These are phyloP conservation scores for Geosmithia putterillii DNA, from an alignment of 2,329 filamentous ascomycete genomes.

Conservation along the genomic window DNA sequence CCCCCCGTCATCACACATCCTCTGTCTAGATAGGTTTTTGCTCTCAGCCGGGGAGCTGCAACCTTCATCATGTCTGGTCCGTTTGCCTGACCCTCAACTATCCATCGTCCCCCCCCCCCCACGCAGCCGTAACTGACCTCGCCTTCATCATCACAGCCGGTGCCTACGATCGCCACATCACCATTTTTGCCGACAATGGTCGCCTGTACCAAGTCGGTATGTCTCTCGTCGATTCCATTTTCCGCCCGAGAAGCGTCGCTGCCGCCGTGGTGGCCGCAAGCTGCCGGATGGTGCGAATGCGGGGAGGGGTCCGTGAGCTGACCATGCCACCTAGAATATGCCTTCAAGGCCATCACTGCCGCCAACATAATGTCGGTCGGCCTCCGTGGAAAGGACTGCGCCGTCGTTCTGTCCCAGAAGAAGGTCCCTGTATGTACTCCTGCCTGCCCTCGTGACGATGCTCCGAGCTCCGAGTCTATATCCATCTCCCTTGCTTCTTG, in stretches of 20 bases:
- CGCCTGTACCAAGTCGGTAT: slow-evolving; percentile 98
- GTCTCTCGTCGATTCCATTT: slow-evolving; percentile 22
- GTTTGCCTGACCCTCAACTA: slow-evolving; percentile 9
- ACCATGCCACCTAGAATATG: slow-evolving; percentile 65
- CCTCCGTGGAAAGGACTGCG: slow-evolving; percentile 90
- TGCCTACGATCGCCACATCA: slow-evolving; percentile 90
- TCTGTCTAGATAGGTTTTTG: neutral
- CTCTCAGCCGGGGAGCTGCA: neutral
- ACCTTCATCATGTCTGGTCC: slow-evolving; percentile 34
- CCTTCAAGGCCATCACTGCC: slow-evolving; percentile 98
- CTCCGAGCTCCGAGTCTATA: too few species aligned
- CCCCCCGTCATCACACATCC: neutral
- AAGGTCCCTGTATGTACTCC: slow-evolving; percentile 77
- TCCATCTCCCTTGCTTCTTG: neutral
- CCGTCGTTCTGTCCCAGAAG: slow-evolving; percentile 96
- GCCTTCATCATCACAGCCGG: slow-evolving; percentile 4
- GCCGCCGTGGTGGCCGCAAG: neutral
- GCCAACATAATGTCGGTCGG: slow-evolving; percentile 98
- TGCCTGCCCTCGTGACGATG: neutral
- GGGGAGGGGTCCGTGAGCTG: slow-evolving; percentile 5
- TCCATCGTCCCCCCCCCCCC: neutral
- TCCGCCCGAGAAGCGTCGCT: slow-evolving; percentile 1
- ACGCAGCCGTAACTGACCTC: neutral
- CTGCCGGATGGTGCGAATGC: neutral
- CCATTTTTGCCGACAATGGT: slow-evolving; percentile 98